phyloP scores from a whole-genome alignment of 768 basidiomycete species.

The Austroboletus eburneus region DNA sequence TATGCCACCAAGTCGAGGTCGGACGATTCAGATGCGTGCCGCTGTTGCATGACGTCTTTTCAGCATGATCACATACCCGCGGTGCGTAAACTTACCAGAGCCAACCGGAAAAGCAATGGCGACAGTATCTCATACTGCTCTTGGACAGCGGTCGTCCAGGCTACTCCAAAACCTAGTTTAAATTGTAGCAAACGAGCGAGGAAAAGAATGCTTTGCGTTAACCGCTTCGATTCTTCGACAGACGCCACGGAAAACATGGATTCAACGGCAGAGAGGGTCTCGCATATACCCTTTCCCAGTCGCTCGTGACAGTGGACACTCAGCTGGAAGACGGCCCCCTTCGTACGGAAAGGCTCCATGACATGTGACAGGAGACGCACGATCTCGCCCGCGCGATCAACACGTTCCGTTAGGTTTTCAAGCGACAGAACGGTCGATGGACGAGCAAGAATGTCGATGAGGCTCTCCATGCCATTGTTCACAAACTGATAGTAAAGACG shows the following conservation, averaged over 20 bases:
- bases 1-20: constrained; percentile 54
- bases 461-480: constrained; percentile 66
- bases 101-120: constrained; percentile 43
- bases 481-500: constrained; percentile 48
- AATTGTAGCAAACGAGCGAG: constrained; percentile 71
- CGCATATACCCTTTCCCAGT: constrained; percentile 47
- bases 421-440: constrained; percentile 21
- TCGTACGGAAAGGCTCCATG: constrained; percentile 56
- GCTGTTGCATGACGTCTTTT: constrained; percentile 33
- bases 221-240: constrained; percentile 20
- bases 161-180: constrained; percentile 57
- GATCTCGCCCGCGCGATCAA: constrained; percentile 60
- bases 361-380: constrained; percentile 66
- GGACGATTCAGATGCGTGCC: constrained; percentile 47
- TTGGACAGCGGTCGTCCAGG: constrained; percentile 52
- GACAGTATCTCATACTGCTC: constrained; percentile 43
- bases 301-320: constrained; percentile 47
- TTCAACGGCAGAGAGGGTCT: constrained; percentile 42
- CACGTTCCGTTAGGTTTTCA: constrained; percentile 34
- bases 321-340: constrained; percentile 48
- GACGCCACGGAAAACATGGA: constrained; percentile 27
- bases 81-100: constrained; percentile 41
- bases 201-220: constrained; percentile 47
- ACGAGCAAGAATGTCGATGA: constrained; percentile 50
- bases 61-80: constrained; percentile 2